A percentile compares a stretch with the other conserved stretches of the same genome.
These are phyloP conservation scores for Penicillium ucsense DNA, from an alignment of 495 filamentous ascomycete species.

Conservation along the genomic window DNA sequence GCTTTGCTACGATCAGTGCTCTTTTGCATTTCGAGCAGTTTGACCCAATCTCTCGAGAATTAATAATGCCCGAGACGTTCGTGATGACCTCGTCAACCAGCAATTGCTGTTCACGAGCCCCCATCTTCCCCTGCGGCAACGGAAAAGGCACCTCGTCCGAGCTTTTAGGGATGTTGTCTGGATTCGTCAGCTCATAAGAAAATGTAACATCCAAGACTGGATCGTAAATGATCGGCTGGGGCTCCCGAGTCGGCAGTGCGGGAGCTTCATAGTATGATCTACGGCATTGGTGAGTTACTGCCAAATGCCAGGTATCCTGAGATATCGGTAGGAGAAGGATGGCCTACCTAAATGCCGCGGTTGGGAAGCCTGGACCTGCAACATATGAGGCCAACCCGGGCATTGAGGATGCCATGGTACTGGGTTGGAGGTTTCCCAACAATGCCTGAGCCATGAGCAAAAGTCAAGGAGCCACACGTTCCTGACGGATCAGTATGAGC, in stretches of 20 bases:
- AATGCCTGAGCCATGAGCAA: slow-evolving; percentile 8
- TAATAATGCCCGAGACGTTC: slow-evolving; percentile 39
- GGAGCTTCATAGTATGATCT: slow-evolving; percentile 41
- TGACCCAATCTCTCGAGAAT: slow-evolving; percentile 20
- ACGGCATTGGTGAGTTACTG: background rate
- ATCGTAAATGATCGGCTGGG: slow-evolving; percentile 48
- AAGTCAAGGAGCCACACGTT: background rate
- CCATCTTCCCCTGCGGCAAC: slow-evolving; percentile 29
- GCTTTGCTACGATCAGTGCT: slow-evolving; percentile 40
- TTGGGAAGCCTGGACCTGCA: slow-evolving; percentile 44
- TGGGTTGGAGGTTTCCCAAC: background rate
- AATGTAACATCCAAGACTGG: slow-evolving; percentile 48
- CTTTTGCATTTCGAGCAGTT: slow-evolving; percentile 46
- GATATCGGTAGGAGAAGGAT: background rate
- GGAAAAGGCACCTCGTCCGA: slow-evolving; percentile 44
- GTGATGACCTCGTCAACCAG: slow-evolving; percentile 28
- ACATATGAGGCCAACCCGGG: slow-evolving; percentile 38
- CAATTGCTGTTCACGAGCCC: slow-evolving; percentile 25
- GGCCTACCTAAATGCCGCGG: slow-evolving; percentile 37
- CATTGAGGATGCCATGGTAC: slow-evolving; percentile 3
- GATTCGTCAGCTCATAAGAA: slow-evolving; percentile 46
- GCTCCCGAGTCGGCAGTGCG: slow-evolving; percentile 44
- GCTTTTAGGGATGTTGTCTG: slow-evolving; percentile 40
- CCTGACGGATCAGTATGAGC: background rate
- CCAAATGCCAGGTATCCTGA: background rate